A percentile compares a stretch with the other conserved stretches of the same genome.
These are phyloP conservation scores for Aspergillus baeticus DNA, from an alignment of 495 filamentous ascomycete species.

Conservation along the genomic window DNA sequence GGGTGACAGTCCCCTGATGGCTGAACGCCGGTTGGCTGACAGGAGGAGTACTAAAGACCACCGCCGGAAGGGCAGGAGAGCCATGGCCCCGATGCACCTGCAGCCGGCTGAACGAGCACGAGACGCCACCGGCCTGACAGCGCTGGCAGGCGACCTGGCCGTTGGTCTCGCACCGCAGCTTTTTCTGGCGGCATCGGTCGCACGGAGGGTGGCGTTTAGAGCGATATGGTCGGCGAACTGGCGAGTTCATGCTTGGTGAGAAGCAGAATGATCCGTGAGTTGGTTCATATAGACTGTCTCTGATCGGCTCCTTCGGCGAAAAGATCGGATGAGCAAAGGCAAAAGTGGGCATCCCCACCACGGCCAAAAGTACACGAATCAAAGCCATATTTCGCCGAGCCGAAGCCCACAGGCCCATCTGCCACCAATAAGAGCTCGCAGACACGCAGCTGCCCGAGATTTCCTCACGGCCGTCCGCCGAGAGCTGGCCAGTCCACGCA, in stretches of 20 bases:
- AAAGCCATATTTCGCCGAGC: too few species aligned
- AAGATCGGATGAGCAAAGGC: neutral
- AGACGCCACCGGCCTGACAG: conserved; percentile 26
- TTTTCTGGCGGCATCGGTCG: conserved; percentile 37
- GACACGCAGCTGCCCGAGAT: too few species aligned
- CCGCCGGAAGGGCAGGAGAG: too few species aligned
- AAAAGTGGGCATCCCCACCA: too few species aligned
- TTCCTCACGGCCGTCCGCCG: too few species aligned
- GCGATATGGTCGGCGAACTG: conserved; percentile 32
- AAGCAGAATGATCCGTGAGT: neutral
- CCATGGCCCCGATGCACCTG: too few species aligned
- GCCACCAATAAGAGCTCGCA: too few species aligned
- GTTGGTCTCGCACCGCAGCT: conserved; percentile 35
- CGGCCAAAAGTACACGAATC: too few species aligned
- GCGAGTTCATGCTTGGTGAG: neutral
- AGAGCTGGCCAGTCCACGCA: too few species aligned
- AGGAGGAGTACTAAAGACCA: too few species aligned
- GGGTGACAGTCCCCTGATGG: neutral
- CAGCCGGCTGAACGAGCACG: conserved; percentile 24
- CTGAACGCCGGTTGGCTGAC: neutral
- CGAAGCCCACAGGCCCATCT: too few species aligned
- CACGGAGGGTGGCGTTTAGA: conserved; percentile 40
- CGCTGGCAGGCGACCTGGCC: conserved; percentile 28
- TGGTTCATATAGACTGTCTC: neutral
- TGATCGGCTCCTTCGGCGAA: neutral